A percentile compares a stretch with the other conserved stretches of the same genome.
phyloP scores from a whole-genome alignment of 805 yeast species.

The Starmerella vaccinii region DNA sequence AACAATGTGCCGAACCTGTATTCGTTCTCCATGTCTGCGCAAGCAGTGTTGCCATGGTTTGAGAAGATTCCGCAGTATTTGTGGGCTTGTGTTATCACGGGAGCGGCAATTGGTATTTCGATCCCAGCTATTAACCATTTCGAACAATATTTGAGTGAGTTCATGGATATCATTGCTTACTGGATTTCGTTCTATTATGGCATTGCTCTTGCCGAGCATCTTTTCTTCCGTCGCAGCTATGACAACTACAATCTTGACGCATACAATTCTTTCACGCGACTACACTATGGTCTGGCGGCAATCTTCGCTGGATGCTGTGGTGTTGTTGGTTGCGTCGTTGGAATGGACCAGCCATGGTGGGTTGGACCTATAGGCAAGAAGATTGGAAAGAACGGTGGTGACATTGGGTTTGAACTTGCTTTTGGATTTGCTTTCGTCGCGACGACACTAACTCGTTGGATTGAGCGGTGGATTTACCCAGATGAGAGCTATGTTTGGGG shows the following conservation, averaged over 20 bases:
- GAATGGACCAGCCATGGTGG: constrained; percentile 84
- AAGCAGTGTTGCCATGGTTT: constrained; percentile 69
- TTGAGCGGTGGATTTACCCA: constrained; percentile 23
- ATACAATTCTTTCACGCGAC: constrained; percentile 45
- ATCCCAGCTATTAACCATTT: constrained; percentile 80
- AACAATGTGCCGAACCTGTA: constrained; percentile 92
- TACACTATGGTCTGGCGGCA: constrained; percentile 76
- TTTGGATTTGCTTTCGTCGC: constrained; percentile 55
- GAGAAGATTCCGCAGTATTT: constrained; percentile 66
- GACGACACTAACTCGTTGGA: constrained; percentile 21
- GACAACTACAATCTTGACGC: constrained; percentile 52
- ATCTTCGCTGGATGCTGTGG: constrained; percentile 69
- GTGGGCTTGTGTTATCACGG: constrained; percentile 74
- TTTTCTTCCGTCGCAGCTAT: constrained; percentile 58
- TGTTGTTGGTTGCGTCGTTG: constrained; percentile 73
- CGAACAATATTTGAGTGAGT: constrained; percentile 61
- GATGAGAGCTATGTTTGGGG: constrained; percentile 23
- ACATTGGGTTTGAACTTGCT: constrained; percentile 75
- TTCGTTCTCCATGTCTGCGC: constrained; percentile 79
- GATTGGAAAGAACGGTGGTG: constrained; percentile 67
- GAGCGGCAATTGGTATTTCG: constrained; percentile 69
- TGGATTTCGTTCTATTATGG: constrained; percentile 79
- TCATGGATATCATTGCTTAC: constrained; percentile 87
- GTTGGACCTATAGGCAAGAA: constrained; percentile 52
- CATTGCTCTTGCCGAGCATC: constrained; percentile 70